Evolutionary conservation across 169 alveolate species (phyloP).

Genomic region (Sarcocystis neurona): DNA sequence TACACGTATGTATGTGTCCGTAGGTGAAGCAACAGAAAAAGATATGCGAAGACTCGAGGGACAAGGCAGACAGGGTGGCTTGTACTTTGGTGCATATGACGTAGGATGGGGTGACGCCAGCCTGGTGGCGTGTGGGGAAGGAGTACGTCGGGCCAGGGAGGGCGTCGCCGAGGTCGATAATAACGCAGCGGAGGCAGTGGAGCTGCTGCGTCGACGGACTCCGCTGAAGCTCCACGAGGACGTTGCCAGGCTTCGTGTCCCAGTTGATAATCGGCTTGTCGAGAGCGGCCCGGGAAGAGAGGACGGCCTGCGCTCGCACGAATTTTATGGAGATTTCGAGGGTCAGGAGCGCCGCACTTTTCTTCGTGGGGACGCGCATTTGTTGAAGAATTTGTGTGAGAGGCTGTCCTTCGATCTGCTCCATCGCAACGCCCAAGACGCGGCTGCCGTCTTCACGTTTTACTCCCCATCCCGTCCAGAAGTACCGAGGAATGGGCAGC

Average conservation of each 20-base stretch:
- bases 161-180: constrained; percentile 77
- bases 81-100: constrained; percentile 72
- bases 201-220: constrained; percentile 55
- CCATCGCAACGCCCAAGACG: constrained; percentile 75
- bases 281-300: constrained; percentile 60
- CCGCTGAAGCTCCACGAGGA: constrained; percentile 66
- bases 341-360: constrained; percentile 62
- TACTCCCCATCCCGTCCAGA: constrained; percentile 71
- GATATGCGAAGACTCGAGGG: no score
- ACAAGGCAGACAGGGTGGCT: no score
- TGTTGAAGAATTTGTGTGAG: constrained; percentile 71
- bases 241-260: constrained; percentile 78
- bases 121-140: constrained; percentile 70
- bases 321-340: constrained; percentile 71
- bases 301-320: constrained; percentile 66
- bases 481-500: constrained; percentile 70
- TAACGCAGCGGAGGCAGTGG: constrained; percentile 71
- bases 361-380: constrained; percentile 62
- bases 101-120: constrained; percentile 66
- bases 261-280: constrained; percentile 73
- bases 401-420: constrained; percentile 74
- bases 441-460: constrained; percentile 54
- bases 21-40: no score
- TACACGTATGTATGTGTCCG: no score
- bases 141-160: constrained; percentile 71